Conservation (phyloP, 2,329 filamentous ascomycete genomes). For the Bipolaris gigantea region DNA sequence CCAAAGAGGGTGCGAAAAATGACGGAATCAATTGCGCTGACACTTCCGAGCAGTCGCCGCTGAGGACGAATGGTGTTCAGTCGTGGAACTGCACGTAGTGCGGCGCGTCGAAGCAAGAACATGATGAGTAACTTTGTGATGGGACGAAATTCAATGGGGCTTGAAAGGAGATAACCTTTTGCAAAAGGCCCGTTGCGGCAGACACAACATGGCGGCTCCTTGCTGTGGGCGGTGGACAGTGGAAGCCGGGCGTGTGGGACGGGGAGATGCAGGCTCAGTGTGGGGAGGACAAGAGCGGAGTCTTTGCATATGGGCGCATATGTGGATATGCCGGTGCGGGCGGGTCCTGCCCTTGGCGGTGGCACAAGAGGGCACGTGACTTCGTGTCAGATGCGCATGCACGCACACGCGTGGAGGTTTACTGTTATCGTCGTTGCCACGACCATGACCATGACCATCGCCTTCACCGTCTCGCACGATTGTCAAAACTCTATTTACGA, state of each 20-base stretch:
- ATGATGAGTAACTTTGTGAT: constrained; percentile 23
- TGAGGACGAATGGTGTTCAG: constrained; percentile 18
- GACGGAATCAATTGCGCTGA: constrained; percentile 52
- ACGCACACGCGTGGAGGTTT: background rate
- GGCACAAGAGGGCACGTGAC: constrained; percentile 2
- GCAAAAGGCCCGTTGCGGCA: constrained; percentile 11
- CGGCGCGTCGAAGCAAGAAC: constrained; percentile 33
- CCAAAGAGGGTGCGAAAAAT: constrained; percentile 57
- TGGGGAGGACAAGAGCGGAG: constrained; percentile 28
- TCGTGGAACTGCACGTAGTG: constrained; percentile 24
- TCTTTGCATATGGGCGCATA: too few relatives aligned
- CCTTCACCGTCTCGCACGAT: background rate
- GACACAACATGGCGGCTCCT: constrained; percentile 13
- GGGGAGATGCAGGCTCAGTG: constrained; percentile 19
- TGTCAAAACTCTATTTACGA: background rate
- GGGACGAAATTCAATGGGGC: constrained; percentile 5
- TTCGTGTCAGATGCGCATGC: background rate
- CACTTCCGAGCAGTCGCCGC: constrained; percentile 34
- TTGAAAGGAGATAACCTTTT: constrained; percentile 7
- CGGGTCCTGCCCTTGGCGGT: background rate
- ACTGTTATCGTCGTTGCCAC: background rate
- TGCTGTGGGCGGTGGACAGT: background rate
- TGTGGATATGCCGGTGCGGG: constrained; percentile 1
- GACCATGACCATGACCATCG: background rate
- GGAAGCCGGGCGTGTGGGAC: constrained; percentile 22